Conservation (phyloP, 345 rosid genomes). For the Euphorbia pulcherrima region DNA sequence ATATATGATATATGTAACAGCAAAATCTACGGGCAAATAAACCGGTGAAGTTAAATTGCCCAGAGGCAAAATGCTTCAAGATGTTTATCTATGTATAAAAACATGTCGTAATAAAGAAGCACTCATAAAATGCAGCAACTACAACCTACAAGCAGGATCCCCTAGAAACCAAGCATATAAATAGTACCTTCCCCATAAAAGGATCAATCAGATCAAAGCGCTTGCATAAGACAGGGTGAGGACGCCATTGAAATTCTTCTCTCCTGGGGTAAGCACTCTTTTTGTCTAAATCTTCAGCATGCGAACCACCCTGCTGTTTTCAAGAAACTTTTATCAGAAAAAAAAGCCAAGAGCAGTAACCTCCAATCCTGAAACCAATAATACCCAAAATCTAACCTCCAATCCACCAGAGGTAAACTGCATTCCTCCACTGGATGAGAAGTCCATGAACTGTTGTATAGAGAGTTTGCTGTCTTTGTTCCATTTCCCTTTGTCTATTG, state of each 20-base stretch:
- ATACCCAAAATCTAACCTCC: constrained; percentile 46
- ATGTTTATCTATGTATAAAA: background rate
- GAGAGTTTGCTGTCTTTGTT: constrained; percentile 44
- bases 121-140: background rate
- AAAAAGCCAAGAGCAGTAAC: constrained; percentile 14
- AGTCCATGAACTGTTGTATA: constrained; percentile 39
- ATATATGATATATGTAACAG: background rate
- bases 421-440: constrained; percentile 51
- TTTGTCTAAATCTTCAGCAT: constrained; percentile 41
- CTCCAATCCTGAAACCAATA: constrained; percentile 11
- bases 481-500: constrained; percentile 66
- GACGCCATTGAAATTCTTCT: constrained; percentile 94
- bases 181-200: constrained; percentile 79
- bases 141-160: background rate
- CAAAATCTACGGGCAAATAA: background rate
- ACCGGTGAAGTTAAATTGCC: background rate
- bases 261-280: constrained; percentile 63
- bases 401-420: constrained; percentile 74
- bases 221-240: constrained; percentile 82
- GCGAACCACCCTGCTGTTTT: constrained; percentile 50
- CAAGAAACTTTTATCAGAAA: constrained; percentile 19
- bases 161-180: constrained; percentile 3
- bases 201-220: constrained; percentile 97
- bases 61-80: background rate
- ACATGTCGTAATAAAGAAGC: background rate